Evolutionary conservation across 257 asterid species (phyloP).

Genomic region (Plantago major): DNA sequence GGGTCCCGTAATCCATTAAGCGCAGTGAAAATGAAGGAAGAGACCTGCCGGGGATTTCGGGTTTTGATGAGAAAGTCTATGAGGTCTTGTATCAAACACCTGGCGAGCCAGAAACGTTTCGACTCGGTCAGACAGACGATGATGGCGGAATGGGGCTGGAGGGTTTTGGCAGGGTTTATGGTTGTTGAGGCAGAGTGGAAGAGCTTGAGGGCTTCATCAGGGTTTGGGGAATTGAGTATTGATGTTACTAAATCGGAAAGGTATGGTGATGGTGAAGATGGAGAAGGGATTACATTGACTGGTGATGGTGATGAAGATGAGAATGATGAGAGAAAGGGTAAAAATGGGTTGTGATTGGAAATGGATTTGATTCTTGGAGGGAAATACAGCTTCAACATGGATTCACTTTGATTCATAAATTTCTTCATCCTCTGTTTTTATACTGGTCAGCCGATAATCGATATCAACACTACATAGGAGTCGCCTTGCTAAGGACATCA

Average conservation of each 20-base stretch:
- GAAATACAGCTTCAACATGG: conserved; percentile 32
- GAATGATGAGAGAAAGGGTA: conserved; percentile 24
- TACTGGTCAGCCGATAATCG: too few species aligned
- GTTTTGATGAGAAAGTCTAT: conserved; percentile 39
- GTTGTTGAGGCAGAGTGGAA: conserved; percentile 46
- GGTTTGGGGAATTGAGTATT: conserved; percentile 52
- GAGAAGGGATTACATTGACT: not conserved
- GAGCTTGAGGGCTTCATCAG: conserved; percentile 42
- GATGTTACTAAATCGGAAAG: conserved; percentile 35
- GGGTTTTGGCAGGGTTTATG: conserved; percentile 38
- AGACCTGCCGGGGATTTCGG: conserved; percentile 43
- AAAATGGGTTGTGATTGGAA: conserved; percentile 10
- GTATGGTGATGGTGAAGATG: conserved; percentile 30
- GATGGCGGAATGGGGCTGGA: conserved; percentile 53
- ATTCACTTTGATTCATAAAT: conserved; percentile 8
- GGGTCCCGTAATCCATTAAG: conserved; percentile 27
- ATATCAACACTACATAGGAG: too few species aligned
- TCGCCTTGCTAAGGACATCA: too few species aligned
- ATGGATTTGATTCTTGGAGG: conserved; percentile 30
- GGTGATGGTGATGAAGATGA: conserved; percentile 18
- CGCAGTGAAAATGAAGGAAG: conserved; percentile 49
- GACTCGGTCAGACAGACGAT: conserved; percentile 27
- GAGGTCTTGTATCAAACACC: conserved; percentile 77
- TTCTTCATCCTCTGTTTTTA: conserved; percentile 11
- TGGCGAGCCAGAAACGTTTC: conserved; percentile 45